A percentile compares a stretch with the other conserved stretches of the same genome.
These are phyloP conservation scores for Kodamaea suecica DNA, from an alignment of 1,139 yeast genomes.

Conservation along the genomic window DNA sequence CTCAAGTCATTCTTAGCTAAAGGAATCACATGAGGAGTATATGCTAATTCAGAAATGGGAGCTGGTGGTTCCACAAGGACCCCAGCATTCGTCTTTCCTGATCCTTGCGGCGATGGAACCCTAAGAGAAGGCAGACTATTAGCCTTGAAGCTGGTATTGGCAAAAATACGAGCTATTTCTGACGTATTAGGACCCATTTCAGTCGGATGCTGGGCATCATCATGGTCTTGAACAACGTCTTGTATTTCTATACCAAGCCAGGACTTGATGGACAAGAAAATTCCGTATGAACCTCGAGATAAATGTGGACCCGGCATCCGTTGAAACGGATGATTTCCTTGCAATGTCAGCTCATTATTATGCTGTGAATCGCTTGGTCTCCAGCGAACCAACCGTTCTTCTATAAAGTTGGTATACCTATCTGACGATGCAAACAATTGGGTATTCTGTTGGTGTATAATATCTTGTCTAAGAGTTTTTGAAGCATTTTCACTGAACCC, in stretches of 20 bases:
- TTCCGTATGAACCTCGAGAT: constrained; percentile 4
- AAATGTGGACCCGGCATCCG: constrained; percentile 1
- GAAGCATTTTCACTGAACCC: not conserved
- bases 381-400: constrained; percentile 52
- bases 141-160: not conserved
- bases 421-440: constrained; percentile 23
- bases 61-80: not conserved
- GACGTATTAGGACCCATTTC: not conserved
- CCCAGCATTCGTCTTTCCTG: not conserved
- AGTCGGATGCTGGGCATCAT: too few relatives aligned
- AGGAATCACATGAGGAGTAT: not conserved
- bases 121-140: not conserved
- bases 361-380: constrained; percentile 48
- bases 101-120: not conserved
- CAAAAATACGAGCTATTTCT: not conserved
- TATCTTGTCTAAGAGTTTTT: constrained; percentile 6
- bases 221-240: too few relatives aligned
- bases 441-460: constrained; percentile 10
- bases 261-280: not conserved
- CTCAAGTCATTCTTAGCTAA: not conserved
- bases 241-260: not conserved
- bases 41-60: not conserved
- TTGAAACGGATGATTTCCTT: constrained; percentile 44
- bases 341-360: constrained; percentile 30
- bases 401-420: constrained; percentile 35